Percentiles rank a stretch among this genome's conserved stretches.
These are phyloP conservation scores for Wickerhamomyces tratensis DNA, from an alignment of 805 yeast genomes.

Conservation along the genomic window DNA sequence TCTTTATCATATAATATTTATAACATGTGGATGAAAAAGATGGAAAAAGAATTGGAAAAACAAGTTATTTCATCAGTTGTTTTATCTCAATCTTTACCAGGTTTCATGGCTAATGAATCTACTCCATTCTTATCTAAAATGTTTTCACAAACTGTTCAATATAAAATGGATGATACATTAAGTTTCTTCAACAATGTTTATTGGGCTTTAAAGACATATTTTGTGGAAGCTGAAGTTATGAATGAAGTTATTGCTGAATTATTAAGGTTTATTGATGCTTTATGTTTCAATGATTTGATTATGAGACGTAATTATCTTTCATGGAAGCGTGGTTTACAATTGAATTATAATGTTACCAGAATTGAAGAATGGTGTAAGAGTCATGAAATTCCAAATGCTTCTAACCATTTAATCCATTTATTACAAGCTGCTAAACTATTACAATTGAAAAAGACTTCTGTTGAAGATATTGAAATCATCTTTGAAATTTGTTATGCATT, in stretches of 20 bases:
- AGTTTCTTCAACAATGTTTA: conserved; percentile 83
- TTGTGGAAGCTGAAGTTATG: conserved; percentile 76
- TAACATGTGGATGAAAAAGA: conserved; percentile 94
- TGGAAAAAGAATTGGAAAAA: conserved; percentile 84
- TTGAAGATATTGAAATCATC: conserved; percentile 83
- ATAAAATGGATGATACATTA: conserved; percentile 90
- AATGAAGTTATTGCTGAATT: conserved; percentile 78
- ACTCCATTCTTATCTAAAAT: conserved; percentile 76
- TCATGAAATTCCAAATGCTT: conserved; percentile 83
- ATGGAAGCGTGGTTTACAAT: conserved; percentile 96
- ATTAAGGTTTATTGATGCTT: conserved; percentile 79
- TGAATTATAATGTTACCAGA: conserved; percentile 92
- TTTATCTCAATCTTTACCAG: conserved; percentile 90
- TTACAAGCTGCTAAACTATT: conserved; percentile 88
- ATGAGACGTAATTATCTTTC: conserved; percentile 91
- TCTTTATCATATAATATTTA: conserved; percentile 88
- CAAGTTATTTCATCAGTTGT: conserved; percentile 94
- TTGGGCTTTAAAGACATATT: conserved; percentile 89
- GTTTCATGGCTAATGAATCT: conserved; percentile 81
- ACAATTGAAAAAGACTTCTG: conserved; percentile 83
- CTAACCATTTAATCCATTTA: conserved; percentile 74
- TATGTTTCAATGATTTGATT: conserved; percentile 89
- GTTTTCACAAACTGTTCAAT: conserved; percentile 59
- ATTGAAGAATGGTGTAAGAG: conserved; percentile 98
- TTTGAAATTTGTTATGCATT: conserved; percentile 92